Evolutionary conservation across 1,284 basidiomycete genomes (phyloP).

Genomic region (Apiotrichum domesticum): DNA sequence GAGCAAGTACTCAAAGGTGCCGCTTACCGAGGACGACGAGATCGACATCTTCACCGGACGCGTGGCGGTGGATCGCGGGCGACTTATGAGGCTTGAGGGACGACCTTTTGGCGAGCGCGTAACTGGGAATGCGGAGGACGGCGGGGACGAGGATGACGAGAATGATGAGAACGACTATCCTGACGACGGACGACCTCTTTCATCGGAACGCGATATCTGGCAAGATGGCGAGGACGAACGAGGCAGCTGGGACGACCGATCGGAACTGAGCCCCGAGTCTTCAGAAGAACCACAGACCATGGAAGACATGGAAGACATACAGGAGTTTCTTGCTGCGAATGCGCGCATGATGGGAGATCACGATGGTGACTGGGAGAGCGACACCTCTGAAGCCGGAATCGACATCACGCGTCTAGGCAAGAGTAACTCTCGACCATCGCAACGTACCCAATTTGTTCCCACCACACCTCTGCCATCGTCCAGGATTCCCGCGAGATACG

Average conservation of each 20-base stretch:
- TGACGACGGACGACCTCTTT: background rate
- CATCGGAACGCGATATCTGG: slow-evolving; percentile 9
- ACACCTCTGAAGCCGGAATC: too few species aligned
- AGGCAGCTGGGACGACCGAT: slow-evolving; percentile 31
- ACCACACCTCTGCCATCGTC: too few species aligned
- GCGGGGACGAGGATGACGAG: slow-evolving; percentile 13
- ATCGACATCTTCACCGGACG: slow-evolving; percentile 36
- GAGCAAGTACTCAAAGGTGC: slow-evolving; percentile 34
- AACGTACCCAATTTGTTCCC: too few species aligned
- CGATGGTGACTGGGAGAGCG: too few species aligned
- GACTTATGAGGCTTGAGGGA: slow-evolving; percentile 11
- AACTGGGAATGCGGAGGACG: background rate
- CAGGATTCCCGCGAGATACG: too few species aligned
- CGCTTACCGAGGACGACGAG: slow-evolving; percentile 44
- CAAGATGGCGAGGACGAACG: slow-evolving; percentile 33
- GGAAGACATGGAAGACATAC: slow-evolving; percentile 25
- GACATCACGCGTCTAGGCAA: too few species aligned
- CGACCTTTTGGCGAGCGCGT: slow-evolving; percentile 19
- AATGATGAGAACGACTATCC: slow-evolving; percentile 5
- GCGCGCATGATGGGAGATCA: background rate
- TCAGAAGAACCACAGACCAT: background rate
- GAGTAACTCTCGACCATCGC: too few species aligned
- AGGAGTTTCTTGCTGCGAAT: slow-evolving; percentile 22
- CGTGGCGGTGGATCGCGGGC: slow-evolving; percentile 30
- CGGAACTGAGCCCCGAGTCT: slow-evolving; percentile 27